phyloP scores from a whole-genome alignment of 495 filamentous ascomycete species.

The Aspergillus cristatus region DNA sequence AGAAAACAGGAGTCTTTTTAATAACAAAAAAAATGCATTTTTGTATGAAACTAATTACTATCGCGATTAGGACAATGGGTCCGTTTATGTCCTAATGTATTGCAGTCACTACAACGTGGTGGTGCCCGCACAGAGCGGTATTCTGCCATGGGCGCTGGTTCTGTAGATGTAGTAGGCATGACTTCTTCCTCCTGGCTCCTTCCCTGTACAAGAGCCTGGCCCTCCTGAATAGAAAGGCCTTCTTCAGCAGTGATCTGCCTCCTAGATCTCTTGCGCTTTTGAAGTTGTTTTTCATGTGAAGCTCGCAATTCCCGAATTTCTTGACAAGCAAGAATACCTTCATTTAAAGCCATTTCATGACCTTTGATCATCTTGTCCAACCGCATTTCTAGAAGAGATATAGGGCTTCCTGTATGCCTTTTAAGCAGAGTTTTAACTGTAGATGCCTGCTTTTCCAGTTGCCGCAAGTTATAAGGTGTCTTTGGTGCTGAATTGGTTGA shows the following conservation, averaged over 20 bases:
- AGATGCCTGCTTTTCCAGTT: conserved; percentile 4
- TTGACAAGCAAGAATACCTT: background rate
- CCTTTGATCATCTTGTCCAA: conserved; percentile 6
- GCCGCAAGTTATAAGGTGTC: no score
- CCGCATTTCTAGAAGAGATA: background rate
- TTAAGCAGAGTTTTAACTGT: conserved; percentile 1
- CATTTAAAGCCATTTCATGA: conserved; percentile 2
- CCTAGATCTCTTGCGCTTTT: conserved; percentile 3
- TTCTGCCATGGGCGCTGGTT: conserved; percentile 3
- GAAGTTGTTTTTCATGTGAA: conserved; percentile 1
- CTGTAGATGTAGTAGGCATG: conserved; percentile 2
- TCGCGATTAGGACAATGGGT: no score
- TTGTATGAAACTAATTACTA: no score
- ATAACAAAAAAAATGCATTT: no score
- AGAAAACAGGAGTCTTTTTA: no score
- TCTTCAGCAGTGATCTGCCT: conserved; percentile 6
- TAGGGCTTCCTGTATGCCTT: background rate
- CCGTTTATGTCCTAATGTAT: background rate
- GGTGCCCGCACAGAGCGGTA: conserved; percentile 1
- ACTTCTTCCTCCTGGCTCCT: conserved; percentile 5
- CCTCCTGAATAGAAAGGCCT: conserved; percentile 4
- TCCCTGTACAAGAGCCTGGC: background rate
- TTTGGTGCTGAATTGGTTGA: no score
- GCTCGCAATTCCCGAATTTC: conserved; percentile 1
- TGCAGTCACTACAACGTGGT: conserved; percentile 3